Percentiles rank a stretch among this genome's conserved stretches.
phyloP scores from a whole-genome alignment of 1,139 yeast species.

The Yamadazyma jaroonii region DNA sequence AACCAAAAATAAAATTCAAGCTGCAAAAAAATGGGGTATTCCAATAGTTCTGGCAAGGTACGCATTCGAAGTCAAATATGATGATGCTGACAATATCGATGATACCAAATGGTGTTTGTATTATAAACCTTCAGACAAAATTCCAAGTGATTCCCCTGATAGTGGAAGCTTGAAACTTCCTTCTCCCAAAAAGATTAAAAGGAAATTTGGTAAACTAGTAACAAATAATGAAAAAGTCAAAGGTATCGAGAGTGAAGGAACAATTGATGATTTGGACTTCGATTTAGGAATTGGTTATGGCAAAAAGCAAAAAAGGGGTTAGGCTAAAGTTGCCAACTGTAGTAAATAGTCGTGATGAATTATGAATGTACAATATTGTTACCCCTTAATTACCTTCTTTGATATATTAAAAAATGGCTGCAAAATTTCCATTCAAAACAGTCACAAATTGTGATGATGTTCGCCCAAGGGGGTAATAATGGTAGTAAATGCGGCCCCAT shows the following conservation, averaged over 20 bases:
- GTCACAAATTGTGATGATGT: neutral
- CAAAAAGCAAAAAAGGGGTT: conserved; percentile 3
- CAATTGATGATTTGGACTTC: conserved; percentile 11
- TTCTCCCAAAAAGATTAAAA: conserved; percentile 37
- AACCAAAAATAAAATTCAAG: conserved; percentile 51
- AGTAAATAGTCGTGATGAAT: neutral
- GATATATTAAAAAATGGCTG: neutral
- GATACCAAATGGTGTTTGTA: conserved; percentile 3
- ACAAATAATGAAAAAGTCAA: conserved; percentile 9
- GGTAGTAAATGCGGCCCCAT: no score
- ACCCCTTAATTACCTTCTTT: neutral
- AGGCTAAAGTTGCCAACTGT: no score
- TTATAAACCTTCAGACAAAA: neutral
- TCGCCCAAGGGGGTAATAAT: no score
- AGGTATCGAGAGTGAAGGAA: conserved; percentile 5
- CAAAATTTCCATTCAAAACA: neutral
- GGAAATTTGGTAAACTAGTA: conserved; percentile 34
- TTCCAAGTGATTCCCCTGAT: neutral
- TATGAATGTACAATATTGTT: neutral
- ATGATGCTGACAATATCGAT: neutral
- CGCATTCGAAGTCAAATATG: neutral
- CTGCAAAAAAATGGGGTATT: conserved; percentile 49
- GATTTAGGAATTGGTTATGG: conserved; percentile 16
- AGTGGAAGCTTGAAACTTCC: conserved; percentile 26
- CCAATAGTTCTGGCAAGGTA: conserved; percentile 1